Evolutionary conservation across 371 early-diverging fungal species (phyloP).

Genomic region (Circinella minor): DNA sequence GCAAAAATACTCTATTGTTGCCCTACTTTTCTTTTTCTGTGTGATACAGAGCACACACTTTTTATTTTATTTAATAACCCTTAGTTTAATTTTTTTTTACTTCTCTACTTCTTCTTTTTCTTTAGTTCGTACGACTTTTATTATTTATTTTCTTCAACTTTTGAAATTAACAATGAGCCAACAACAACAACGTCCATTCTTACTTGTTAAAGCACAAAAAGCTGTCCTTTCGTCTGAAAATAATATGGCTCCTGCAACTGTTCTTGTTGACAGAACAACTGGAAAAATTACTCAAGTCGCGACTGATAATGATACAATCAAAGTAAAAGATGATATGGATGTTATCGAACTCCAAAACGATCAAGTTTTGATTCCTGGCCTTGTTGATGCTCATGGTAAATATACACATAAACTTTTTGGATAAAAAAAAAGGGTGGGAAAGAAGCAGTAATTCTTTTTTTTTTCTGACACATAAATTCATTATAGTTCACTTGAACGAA

Average conservation of each 20-base stretch:
- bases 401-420: background rate
- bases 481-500: slow-evolving; percentile 77
- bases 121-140: background rate
- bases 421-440: no score
- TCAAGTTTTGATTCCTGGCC: slow-evolving; percentile 73
- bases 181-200: slow-evolving; percentile 18
- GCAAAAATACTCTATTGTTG: no score
- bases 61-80: no score
- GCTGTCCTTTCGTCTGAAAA: slow-evolving; percentile 52
- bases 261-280: slow-evolving; percentile 52
- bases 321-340: slow-evolving; percentile 22
- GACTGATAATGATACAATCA: slow-evolving; percentile 11
- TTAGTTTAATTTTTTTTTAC: background rate
- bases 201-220: slow-evolving; percentile 43
- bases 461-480: background rate
- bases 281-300: slow-evolving; percentile 59
- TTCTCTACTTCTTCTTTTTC: slow-evolving; percentile 2
- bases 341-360: slow-evolving; percentile 40
- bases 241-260: slow-evolving; percentile 41
- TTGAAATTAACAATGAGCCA: slow-evolving; percentile 10
- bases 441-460: no score
- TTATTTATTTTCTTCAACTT: background rate
- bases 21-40: no score
- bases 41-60: no score
- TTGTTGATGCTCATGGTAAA: slow-evolving; percentile 78